These are phyloP conservation scores for Capsicum pubescens DNA, from an alignment of 257 asterid species.

Conservation along the genomic window DNA sequence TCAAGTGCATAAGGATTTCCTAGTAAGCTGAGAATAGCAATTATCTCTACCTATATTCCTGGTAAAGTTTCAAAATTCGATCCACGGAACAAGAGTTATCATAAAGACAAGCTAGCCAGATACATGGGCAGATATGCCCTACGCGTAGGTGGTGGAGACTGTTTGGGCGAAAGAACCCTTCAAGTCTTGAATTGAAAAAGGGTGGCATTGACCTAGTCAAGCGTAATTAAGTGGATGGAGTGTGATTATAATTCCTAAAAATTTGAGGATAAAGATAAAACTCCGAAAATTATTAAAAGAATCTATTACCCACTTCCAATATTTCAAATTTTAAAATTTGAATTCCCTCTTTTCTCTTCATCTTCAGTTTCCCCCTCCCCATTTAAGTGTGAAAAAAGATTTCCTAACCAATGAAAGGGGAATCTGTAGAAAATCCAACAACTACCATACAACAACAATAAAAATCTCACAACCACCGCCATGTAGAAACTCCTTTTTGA, in stretches of 20 bases:
- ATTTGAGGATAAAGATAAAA: background rate
- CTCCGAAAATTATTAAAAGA: background rate
- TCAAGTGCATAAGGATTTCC: background rate
- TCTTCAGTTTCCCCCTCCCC: conserved; percentile 6
- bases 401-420: background rate
- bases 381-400: background rate
- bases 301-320: background rate
- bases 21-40: background rate
- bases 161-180: background rate
- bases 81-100: background rate
- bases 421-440: background rate
- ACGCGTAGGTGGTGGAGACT: background rate
- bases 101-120: background rate
- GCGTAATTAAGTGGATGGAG: background rate
- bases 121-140: conserved; percentile 15
- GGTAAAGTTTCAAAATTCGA: background rate
- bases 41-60: conserved; percentile 16
- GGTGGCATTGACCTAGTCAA: background rate
- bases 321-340: background rate
- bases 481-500: background rate
- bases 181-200: background rate
- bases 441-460: background rate
- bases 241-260: background rate
- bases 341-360: background rate
- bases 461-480: background rate